These are phyloP conservation scores for Populus nigra DNA, from an alignment of 345 rosid species.

Conservation along the genomic window DNA sequence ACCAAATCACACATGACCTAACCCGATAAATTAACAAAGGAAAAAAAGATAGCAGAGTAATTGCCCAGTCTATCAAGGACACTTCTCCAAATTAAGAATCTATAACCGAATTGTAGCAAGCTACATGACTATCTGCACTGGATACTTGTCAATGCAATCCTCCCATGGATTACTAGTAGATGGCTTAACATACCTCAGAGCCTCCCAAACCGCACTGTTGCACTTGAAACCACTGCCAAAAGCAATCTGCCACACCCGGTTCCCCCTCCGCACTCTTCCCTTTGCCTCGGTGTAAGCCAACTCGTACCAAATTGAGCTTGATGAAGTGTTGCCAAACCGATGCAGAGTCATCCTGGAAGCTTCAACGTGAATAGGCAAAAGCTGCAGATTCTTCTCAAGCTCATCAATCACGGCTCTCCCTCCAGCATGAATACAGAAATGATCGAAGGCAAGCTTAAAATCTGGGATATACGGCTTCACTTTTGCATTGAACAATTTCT, in stretches of 20 bases:
- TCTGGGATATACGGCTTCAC: conserved; percentile 86
- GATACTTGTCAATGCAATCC: conserved; percentile 36
- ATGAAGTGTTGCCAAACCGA: conserved; percentile 86
- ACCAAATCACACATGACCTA: conserved; percentile 17
- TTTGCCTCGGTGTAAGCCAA: conserved; percentile 78
- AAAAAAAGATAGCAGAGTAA: conserved; percentile 2
- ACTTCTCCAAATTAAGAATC: conserved; percentile 5
- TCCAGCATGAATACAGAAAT: conserved; percentile 89
- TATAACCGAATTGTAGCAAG: conserved; percentile 16
- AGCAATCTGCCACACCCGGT: conserved; percentile 89
- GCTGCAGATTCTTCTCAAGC: conserved; percentile 92
- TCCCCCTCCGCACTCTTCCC: conserved; percentile 76
- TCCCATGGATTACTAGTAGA: conserved; percentile 29
- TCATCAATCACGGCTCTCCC: conserved; percentile 93
- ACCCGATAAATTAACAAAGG: conserved; percentile 1
- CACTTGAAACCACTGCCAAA: conserved; percentile 92
- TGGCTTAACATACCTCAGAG: conserved; percentile 20
- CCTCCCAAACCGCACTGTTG: conserved; percentile 50
- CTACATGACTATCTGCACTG: conserved; percentile 51
- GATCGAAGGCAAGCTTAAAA: conserved; percentile 88
- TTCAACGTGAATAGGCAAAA: conserved; percentile 60
- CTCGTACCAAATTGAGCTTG: conserved; percentile 93
- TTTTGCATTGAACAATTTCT: conserved; percentile 56
- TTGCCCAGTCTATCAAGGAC: conserved; percentile 10
- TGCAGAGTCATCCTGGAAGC: conserved; percentile 89